Conservation (phyloP, 805 yeast species). For the Yamadazyma paraphyllophila region DNA sequence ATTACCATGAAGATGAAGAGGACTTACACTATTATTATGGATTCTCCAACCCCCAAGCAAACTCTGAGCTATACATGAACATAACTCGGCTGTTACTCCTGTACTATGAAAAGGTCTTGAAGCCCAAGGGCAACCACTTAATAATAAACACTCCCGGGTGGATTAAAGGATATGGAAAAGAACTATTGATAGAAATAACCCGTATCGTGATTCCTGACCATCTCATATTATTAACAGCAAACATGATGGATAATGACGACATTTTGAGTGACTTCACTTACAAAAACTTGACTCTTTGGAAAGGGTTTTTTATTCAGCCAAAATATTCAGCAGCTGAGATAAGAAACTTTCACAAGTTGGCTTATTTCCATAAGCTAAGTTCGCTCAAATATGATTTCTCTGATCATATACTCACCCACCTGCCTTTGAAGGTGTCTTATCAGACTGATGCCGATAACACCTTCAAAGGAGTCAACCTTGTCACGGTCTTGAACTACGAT, state of each 20-base stretch:
- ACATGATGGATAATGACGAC: constrained; percentile 30
- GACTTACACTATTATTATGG: constrained; percentile 49
- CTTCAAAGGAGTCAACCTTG: constrained; percentile 24
- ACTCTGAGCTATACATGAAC: constrained; percentile 54
- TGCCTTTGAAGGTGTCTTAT: constrained; percentile 30
- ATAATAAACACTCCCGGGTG: constrained; percentile 86
- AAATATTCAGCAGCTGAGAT: constrained; percentile 51
- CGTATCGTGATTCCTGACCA: constrained; percentile 50
- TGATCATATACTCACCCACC: constrained; percentile 19
- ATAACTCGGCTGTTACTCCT: constrained; percentile 42
- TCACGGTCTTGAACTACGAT: constrained; percentile 25
- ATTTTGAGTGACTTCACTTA: constrained; percentile 25
- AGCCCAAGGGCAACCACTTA: constrained; percentile 34
- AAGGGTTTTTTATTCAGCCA: constrained; percentile 32
- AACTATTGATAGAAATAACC: constrained; percentile 53
- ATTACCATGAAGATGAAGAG: constrained; percentile 11
- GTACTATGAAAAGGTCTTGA: constrained; percentile 20
- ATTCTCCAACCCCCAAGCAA: constrained; percentile 62
- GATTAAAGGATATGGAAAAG: constrained; percentile 84
- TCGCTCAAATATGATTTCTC: constrained; percentile 20
- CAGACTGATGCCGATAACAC: constrained; percentile 13
- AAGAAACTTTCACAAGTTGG: constrained; percentile 48
- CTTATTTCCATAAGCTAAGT: constrained; percentile 50
- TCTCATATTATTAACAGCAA: constrained; percentile 46
- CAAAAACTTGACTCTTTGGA: constrained; percentile 25